Evolutionary conservation across 345 rosid genomes (phyloP).

Genomic region (Ailanthus altissimus): DNA sequence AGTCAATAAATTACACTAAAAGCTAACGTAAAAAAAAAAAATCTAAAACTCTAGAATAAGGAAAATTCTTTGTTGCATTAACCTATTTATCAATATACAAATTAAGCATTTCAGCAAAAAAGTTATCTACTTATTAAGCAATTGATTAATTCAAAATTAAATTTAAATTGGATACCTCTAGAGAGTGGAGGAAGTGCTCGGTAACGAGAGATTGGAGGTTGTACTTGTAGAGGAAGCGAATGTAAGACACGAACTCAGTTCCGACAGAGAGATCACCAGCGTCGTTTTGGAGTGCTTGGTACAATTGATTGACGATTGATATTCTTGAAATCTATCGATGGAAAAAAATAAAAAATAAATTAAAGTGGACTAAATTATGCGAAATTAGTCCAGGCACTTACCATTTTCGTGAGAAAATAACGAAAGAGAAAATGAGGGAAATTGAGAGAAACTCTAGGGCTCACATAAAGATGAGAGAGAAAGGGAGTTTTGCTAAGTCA

Average conservation of each 20-base stretch:
- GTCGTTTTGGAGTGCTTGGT: slow-evolving; percentile 40
- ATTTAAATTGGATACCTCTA: slow-evolving; percentile 48
- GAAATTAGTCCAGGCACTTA: no score
- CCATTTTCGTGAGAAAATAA: no score
- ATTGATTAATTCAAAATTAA: neutral
- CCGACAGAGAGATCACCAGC: slow-evolving; percentile 40
- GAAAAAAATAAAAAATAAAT: no score
- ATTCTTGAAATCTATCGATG: no score
- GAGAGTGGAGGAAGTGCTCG: slow-evolving; percentile 70
- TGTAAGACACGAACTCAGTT: slow-evolving; percentile 50
- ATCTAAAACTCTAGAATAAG: neutral
- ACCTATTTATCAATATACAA: neutral
- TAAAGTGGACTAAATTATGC: no score
- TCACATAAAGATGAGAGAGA: no score
- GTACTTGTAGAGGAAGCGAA: slow-evolving; percentile 61
- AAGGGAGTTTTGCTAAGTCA: no score
- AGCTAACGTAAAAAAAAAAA: slow-evolving; percentile 2
- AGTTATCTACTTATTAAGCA: neutral
- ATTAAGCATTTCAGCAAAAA: neutral
- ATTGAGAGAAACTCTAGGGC: no score
- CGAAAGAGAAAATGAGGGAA: no score
- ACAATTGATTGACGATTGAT: no score
- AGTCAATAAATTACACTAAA: neutral
- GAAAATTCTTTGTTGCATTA: neutral
- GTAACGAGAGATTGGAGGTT: slow-evolving; percentile 67